These are phyloP conservation scores for Cryptococcus jaspeensis DNA, from an alignment of 1,284 basidiomycete species.

Conservation along the genomic window DNA sequence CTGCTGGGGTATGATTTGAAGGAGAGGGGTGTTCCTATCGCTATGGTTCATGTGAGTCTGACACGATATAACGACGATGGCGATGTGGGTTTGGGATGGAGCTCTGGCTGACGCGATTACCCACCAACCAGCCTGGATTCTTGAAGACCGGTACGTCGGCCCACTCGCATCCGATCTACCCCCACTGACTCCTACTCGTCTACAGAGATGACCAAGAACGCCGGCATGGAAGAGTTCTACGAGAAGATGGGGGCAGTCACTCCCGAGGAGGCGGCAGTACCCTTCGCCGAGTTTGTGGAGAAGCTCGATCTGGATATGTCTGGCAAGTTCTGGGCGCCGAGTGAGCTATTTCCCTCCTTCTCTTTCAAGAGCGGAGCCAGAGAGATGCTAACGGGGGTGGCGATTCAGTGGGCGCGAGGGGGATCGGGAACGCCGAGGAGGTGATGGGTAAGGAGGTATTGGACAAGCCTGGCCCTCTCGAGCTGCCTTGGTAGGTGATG, in stretches of 20 bases:
- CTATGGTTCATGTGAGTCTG: constrained; percentile 55
- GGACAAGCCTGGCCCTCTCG: constrained; percentile 52
- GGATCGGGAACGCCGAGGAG: constrained; percentile 55
- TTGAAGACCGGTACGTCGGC: constrained; percentile 33
- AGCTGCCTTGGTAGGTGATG: constrained; percentile 50
- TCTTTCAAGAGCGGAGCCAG: not conserved
- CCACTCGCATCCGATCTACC: not conserved
- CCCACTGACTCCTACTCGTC: not conserved
- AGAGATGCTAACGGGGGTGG: not conserved
- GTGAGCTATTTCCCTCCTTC: constrained; percentile 33
- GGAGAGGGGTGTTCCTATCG: constrained; percentile 51
- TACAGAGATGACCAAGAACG: constrained; percentile 55
- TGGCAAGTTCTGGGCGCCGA: constrained; percentile 57
- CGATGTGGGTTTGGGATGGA: not conserved
- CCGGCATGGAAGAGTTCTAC: constrained; percentile 55
- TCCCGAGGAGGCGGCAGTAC: constrained; percentile 53
- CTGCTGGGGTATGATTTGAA: constrained; percentile 54
- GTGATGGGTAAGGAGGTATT: constrained; percentile 50
- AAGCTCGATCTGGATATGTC: constrained; percentile 47
- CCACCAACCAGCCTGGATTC: constrained; percentile 38
- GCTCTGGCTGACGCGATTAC: not conserved
- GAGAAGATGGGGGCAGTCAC: constrained; percentile 55
- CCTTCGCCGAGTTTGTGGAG: constrained; percentile 52
- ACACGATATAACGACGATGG: not conserved
- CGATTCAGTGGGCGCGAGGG: constrained; percentile 23